Evolutionary conservation across 371 early-diverging fungal species (phyloP), one percentile per base, ranked within the genome.

Genomic region (Mucor velutinosus): DNA sequence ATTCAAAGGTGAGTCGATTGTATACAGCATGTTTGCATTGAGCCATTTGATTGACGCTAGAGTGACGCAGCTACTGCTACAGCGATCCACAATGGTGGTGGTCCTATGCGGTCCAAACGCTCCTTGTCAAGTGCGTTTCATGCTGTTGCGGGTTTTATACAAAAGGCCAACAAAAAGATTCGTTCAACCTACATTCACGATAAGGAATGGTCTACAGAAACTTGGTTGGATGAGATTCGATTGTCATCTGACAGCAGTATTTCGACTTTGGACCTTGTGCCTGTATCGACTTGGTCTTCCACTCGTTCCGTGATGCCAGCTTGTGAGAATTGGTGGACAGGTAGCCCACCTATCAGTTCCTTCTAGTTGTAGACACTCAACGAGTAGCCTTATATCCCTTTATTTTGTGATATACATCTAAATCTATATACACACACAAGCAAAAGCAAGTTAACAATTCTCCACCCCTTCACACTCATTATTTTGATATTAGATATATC

Each of bases 281-380:
- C 58, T 4, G 21, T 37, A n/a, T 37, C 51, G 1, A 23, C 51
- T 25, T 51, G 51, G 51, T 51, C 51, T 25, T 51, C 51, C 7
- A 23, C 51, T 51, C 51, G 51, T 12, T 23, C 51, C 21, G 51
- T 51, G 51, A 51, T 51, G 51, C 51, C 51, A 51, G 23, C 51
- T 51, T 51, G 51, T 47, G 67, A 67, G 7, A 67, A 67, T 27
- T 67, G 67, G 67, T 67, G 67, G 67, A 55, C 55, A 33, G 32
- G 61, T 25, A 67, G 62, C 19, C 67, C 67, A 47, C 58, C 67
- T 10, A 60, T 66, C 7, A 66, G 60, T 37, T 32, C 59, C n/a
- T 60, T 51, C 14, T 51, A 51, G 51, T 51, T 51, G 33, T 7
- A 12, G 3, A 25, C 51, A 23, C 8, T 23, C n/a, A 51, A 51